Conservation (phyloP, 2,329 filamentous ascomycete genomes). For the Talaromyces piceae region DNA sequence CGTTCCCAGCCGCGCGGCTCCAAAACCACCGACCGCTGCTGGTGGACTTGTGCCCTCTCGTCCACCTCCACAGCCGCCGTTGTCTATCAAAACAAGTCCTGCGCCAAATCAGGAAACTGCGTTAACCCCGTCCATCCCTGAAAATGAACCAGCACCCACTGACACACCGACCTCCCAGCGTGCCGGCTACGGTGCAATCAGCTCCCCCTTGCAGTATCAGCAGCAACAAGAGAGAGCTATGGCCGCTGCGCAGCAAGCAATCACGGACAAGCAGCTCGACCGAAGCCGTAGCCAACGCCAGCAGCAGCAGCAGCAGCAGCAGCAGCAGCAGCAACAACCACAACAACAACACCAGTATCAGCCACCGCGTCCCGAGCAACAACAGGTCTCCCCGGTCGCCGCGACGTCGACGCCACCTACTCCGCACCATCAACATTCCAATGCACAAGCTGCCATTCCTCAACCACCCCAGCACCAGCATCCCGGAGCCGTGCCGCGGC, state of each 20-base stretch:
- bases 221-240: constrained; percentile 81
- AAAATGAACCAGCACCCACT: constrained; percentile 44
- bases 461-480: constrained; percentile 20
- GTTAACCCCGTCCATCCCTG: constrained; percentile 45
- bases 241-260: constrained; percentile 69
- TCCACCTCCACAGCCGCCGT: constrained; percentile 36
- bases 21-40: constrained; percentile 62
- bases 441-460: constrained; percentile 3
- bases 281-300: constrained; percentile 68
- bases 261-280: constrained; percentile 60
- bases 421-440: constrained; percentile 7
- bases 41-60: constrained; percentile 33
- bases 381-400: constrained; percentile 1
- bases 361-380: constrained; percentile 16
- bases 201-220: constrained; percentile 39
- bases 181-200: constrained; percentile 22
- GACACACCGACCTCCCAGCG: background rate
- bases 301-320: constrained; percentile 44
- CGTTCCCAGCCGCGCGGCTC: constrained; percentile 76
- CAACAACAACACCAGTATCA: constrained; percentile 23
- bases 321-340: constrained; percentile 46
- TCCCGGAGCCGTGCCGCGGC: constrained; percentile 55
- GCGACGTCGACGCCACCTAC: constrained; percentile 2
- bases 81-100: constrained; percentile 7
- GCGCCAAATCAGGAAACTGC: constrained; percentile 51